These are phyloP conservation scores for Syncephalastrum racemosum DNA, from an alignment of 371 early-diverging fungal genomes.

Conservation along the genomic window DNA sequence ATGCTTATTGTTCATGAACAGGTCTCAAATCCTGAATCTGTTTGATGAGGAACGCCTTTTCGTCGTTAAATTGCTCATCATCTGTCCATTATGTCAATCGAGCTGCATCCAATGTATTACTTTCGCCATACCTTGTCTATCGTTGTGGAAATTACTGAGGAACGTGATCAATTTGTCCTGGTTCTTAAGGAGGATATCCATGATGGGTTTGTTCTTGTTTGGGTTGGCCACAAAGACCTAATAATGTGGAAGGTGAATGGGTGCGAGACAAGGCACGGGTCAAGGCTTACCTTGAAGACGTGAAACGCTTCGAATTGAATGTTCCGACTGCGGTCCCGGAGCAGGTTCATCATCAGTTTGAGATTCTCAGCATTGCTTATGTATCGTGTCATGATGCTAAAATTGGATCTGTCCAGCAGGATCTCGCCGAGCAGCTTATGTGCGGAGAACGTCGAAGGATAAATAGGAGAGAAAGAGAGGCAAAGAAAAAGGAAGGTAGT, in stretches of 20 bases:
- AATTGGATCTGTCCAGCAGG: conserved; percentile 93
- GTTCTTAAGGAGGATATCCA: conserved; percentile 91
- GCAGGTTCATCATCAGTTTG: conserved; percentile 95
- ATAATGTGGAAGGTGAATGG: conserved; percentile 1
- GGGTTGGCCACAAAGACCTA: conserved; percentile 98
- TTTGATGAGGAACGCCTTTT: conserved; percentile 93
- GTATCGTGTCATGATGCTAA: conserved; percentile 92
- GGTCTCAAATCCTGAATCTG: conserved; percentile 74
- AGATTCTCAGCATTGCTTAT: conserved; percentile 91
- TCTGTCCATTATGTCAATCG: conserved; percentile 43
- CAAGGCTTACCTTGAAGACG: conserved; percentile 84
- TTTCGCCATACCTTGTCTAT: conserved; percentile 74
- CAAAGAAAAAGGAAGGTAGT: not conserved
- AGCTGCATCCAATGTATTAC: too few species aligned
- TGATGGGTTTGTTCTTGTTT: conserved; percentile 89
- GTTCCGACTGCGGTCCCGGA: conserved; percentile 92
- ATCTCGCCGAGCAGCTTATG: conserved; percentile 92
- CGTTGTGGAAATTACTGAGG: conserved; percentile 90
- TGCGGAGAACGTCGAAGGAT: not conserved
- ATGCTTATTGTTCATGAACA: conserved; percentile 30
- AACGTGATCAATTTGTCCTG: conserved; percentile 87
- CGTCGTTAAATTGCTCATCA: conserved; percentile 98
- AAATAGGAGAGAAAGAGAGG: not conserved
- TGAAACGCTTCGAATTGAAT: conserved; percentile 99
- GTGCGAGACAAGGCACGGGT: too few species aligned